Conservation (phyloP, 345 rosid genomes). For the Passiflora organensis region DNA sequence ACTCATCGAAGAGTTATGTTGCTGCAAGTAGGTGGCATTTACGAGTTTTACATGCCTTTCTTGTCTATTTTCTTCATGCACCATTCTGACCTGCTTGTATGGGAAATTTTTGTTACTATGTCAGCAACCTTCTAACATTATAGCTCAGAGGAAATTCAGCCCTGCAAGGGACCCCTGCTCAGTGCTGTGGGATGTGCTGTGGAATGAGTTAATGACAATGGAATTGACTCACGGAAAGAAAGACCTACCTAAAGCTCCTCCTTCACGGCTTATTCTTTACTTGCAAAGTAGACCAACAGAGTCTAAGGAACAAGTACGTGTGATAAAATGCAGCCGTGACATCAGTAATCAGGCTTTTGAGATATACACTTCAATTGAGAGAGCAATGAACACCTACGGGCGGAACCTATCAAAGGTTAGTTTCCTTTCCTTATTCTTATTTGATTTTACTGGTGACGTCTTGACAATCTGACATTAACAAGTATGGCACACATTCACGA, state of each 20-base stretch:
- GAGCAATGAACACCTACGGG: constrained; percentile 61
- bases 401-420: constrained; percentile 48
- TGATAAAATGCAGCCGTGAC: constrained; percentile 67
- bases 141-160: constrained; percentile 81
- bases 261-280: constrained; percentile 62
- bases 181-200: constrained; percentile 78
- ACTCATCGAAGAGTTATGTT: constrained; percentile 81
- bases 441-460: background rate
- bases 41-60: constrained; percentile 6
- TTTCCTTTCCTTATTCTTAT: constrained; percentile 7
- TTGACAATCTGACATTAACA: background rate
- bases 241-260: constrained; percentile 64
- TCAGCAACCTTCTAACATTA: constrained; percentile 84
- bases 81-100: background rate
- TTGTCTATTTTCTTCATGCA: background rate
- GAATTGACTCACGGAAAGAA: constrained; percentile 81
- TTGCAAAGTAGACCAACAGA: constrained; percentile 49
- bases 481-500: background rate
- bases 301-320: constrained; percentile 60
- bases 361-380: constrained; percentile 64
- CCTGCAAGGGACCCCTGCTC: constrained; percentile 94
- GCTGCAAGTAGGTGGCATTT: constrained; percentile 58
- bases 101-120: constrained; percentile 1
- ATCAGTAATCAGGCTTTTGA: constrained; percentile 66
- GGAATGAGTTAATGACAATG: constrained; percentile 79